Evolutionary conservation across 2,329 filamentous ascomycete species (phyloP).

Genomic region (Purpureocillium takamizusanense): DNA sequence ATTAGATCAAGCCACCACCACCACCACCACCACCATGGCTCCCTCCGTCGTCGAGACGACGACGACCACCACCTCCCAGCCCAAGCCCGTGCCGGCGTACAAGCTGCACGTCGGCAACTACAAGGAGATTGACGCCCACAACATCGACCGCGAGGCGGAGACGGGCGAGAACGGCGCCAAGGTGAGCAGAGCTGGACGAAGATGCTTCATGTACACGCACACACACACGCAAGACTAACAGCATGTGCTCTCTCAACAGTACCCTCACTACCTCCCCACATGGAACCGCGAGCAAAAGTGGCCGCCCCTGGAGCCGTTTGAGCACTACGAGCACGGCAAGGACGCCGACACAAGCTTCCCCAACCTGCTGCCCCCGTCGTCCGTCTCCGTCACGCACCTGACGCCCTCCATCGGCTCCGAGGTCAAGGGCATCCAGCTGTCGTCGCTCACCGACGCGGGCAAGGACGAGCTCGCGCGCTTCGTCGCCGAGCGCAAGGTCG

Average conservation of each 20-base stretch:
- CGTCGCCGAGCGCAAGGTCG: slow-evolving; percentile 69
- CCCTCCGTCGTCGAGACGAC: slow-evolving; percentile 11
- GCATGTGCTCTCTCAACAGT: slow-evolving; percentile 32
- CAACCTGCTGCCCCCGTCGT: slow-evolving; percentile 52
- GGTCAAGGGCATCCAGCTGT: slow-evolving; percentile 62
- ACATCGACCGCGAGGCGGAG: slow-evolving; percentile 17
- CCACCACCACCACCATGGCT: slow-evolving; percentile 10
- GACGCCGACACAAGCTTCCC: slow-evolving; percentile 62
- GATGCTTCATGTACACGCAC: background rate
- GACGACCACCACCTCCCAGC: slow-evolving; percentile 5
- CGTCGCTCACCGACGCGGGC: slow-evolving; percentile 54
- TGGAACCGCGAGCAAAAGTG: slow-evolving; percentile 59
- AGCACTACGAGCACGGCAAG: slow-evolving; percentile 67
- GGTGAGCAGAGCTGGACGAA: slow-evolving; percentile 8
- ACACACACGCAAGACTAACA: background rate
- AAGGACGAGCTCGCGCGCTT: slow-evolving; percentile 71
- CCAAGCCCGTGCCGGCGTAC: slow-evolving; percentile 6
- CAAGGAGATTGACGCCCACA: slow-evolving; percentile 19
- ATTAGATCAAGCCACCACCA: background rate
- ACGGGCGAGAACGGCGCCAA: slow-evolving; percentile 19
- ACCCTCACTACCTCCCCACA: slow-evolving; percentile 64
- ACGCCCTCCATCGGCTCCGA: slow-evolving; percentile 70
- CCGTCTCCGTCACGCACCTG: slow-evolving; percentile 47
- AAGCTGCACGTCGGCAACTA: slow-evolving; percentile 18
- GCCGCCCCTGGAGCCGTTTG: slow-evolving; percentile 57